These are phyloP conservation scores for Vinca major DNA, from an alignment of 305 asterid genomes.

Conservation along the genomic window DNA sequence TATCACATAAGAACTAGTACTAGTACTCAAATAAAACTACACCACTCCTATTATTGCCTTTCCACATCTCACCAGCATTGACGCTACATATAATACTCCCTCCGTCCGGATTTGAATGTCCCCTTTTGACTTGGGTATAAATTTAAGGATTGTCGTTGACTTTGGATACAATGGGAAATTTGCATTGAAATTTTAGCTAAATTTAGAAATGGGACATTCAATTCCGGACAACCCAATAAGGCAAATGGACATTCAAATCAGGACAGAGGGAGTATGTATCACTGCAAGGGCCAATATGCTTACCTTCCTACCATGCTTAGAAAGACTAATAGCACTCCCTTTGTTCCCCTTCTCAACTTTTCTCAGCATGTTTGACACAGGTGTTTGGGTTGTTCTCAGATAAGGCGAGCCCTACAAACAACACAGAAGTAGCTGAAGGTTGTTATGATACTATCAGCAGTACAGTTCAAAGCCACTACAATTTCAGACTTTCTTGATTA, in stretches of 20 bases:
- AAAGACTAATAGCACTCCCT: conserved; percentile 37
- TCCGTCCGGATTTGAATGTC: no score
- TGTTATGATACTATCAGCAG: conserved; percentile 8
- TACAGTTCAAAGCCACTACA: conserved; percentile 3
- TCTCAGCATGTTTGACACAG: conserved; percentile 62
- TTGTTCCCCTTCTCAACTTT: conserved; percentile 55
- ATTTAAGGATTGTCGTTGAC: no score
- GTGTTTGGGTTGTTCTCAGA: conserved; percentile 49
- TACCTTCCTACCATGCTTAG: conserved; percentile 89
- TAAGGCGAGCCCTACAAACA: conserved; percentile 44
- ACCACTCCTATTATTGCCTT: background rate
- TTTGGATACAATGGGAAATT: no score
- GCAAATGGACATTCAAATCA: no score
- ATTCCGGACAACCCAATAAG: no score
- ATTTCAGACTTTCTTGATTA: conserved; percentile 21
- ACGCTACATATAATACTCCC: background rate
- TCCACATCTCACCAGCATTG: background rate
- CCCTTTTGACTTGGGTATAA: no score
- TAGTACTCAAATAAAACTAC: background rate
- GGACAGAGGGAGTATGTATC: background rate
- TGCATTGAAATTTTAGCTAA: no score
- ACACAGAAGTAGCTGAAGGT: conserved; percentile 2
- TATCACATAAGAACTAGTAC: background rate
- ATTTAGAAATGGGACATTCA: no score
- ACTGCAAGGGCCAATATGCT: conserved; percentile 13